Percentiles rank a stretch among this genome's conserved stretches.
phyloP scores from a whole-genome alignment of 164 flowering plant genomes.

The Piper betle region DNA sequence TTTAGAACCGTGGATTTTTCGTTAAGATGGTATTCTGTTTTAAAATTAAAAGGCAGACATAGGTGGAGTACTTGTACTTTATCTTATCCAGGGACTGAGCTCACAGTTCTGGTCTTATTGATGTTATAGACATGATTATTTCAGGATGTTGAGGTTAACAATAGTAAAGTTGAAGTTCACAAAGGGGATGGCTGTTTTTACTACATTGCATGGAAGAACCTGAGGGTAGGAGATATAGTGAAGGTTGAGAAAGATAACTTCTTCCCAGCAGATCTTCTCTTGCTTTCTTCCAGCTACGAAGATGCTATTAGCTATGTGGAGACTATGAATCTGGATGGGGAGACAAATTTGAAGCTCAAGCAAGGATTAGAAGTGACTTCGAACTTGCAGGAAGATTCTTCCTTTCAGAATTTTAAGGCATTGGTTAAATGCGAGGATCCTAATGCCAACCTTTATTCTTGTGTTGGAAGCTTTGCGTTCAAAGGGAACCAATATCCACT shows the following conservation, averaged over 20 bases:
- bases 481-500: conserved; percentile 53
- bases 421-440: conserved; percentile 85
- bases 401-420: conserved; percentile 50
- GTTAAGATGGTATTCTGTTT: background rate
- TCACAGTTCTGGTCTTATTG: background rate
- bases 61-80: background rate
- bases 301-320: conserved; percentile 90
- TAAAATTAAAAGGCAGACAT: background rate
- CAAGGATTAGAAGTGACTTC: conserved; percentile 76
- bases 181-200: conserved; percentile 42
- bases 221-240: conserved; percentile 80
- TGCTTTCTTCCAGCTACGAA: conserved; percentile 83
- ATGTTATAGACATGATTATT: conserved; percentile 3
- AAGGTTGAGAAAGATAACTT: conserved; percentile 76
- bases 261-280: conserved; percentile 83
- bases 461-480: conserved; percentile 66
- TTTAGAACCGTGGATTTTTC: no score
- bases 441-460: conserved; percentile 74
- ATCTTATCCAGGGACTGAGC: background rate
- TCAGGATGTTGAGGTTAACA: conserved; percentile 83
- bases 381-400: conserved; percentile 35
- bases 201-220: conserved; percentile 59
- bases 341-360: conserved; percentile 83
- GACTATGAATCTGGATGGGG: conserved; percentile 97
- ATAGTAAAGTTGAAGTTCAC: conserved; percentile 66